Base-by-base conservation (phyloP, 805 yeast species). In the Starmerella stellata region DNA sequence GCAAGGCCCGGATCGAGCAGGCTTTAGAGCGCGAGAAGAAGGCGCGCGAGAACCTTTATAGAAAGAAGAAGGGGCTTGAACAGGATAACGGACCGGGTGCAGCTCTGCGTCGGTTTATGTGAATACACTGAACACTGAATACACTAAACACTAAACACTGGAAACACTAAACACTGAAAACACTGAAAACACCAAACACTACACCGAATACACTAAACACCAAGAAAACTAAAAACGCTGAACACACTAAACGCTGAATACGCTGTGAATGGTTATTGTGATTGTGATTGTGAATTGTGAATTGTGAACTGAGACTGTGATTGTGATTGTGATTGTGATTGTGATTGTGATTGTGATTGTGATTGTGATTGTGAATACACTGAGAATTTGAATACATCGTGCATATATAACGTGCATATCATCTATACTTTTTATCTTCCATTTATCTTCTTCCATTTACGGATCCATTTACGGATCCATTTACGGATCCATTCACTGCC, bases 1-100 rank as follows among this genome's bases (percentile, higher is more conserved):
- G 95, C 52, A 76, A 75, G 50, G 52, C 76, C 55, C 72, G 92
- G 47, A 65, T 80, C 11, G 85, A 85, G 54, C 69, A 68, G 40
- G 79, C 79, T 48, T 63, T 81, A 54, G 69, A 69, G 54, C 68
- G 66, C 49, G 95, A 87, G 59, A 79, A 82, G 59, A 35, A 34
- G 21, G 51, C 52, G 4, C 47, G 54, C 11, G 46, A 44, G 8
- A 33, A 39, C n/a, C 42, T 38, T 18, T 25, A 18, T 20, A 43
- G 48, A 1, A 32, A 39, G 11, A 29, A 35, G 11, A 41, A 41
- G 37, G 53, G 53, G 5, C 2, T 42, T 7, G 44, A 48, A 13
- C 41, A 36, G 21, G 52, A 50, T 19, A 43, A 44, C 24, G 45
- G 41, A 23, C 19, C 44, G 14, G 54, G 54, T 3, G 51, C 54